A percentile compares a stretch with the other conserved stretches of the same genome.
Conservation (phyloP, 176 grass and related monocot species). For the Carex littledalei region DNA sequence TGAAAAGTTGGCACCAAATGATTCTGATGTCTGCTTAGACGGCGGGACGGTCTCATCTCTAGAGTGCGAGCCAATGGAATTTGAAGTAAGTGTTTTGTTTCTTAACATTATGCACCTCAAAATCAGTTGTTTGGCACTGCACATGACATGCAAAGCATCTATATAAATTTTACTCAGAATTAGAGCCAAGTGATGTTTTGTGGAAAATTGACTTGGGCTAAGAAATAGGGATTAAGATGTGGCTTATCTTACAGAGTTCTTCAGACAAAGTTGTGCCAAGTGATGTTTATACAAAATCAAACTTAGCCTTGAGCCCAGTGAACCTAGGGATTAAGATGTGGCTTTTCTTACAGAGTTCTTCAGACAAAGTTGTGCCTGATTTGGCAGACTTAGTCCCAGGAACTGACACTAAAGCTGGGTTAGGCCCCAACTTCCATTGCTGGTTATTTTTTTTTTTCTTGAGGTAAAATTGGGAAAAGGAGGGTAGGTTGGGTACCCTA, state of each 20-base stretch:
- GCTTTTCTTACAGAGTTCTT: neutral
- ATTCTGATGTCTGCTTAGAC: constrained; percentile 26
- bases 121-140: neutral
- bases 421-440: neutral
- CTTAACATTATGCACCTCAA: neutral
- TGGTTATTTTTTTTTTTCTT: neutral
- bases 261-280: neutral
- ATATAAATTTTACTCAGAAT: neutral
- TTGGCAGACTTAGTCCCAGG: neutral
- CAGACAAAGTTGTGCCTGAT: neutral
- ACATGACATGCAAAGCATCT: neutral
- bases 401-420: neutral
- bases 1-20: constrained; percentile 56
- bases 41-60: constrained; percentile 17
- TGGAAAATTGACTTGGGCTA: neutral
- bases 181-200: neutral
- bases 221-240: neutral
- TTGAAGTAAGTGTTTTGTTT: constrained; percentile 48
- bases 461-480: neutral
- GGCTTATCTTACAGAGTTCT: neutral
- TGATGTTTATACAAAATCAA: neutral
- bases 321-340: neutral
- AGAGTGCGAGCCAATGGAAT: constrained; percentile 60
- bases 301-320: neutral
- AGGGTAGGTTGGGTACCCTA: neutral